Percentiles rank a stretch among this genome's conserved stretches.
These are phyloP conservation scores for Teratosphaeriaceae sp. DNA, from an alignment of 2,329 filamentous ascomycete species.

Conservation along the genomic window DNA sequence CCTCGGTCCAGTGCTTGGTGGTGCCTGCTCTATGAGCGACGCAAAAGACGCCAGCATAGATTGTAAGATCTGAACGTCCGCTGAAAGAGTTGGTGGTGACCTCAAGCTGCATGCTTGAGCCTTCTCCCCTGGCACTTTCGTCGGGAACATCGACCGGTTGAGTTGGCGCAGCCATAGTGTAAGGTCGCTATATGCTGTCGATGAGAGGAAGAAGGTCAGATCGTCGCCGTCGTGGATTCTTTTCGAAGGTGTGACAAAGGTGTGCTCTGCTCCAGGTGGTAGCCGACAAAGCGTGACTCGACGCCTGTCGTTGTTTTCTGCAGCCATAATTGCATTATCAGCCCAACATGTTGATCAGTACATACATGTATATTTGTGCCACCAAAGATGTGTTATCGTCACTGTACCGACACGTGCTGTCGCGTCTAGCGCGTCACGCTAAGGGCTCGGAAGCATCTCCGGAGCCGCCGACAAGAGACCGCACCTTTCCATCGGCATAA, in stretches of 20 bases:
- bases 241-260: conserved; percentile 66
- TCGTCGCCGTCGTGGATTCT: conserved; percentile 79
- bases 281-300: conserved; percentile 12
- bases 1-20: conserved; percentile 77
- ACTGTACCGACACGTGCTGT: no score
- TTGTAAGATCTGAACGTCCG: conserved; percentile 56
- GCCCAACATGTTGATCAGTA: neutral
- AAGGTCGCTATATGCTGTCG: conserved; percentile 79
- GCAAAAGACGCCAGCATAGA: conserved; percentile 59
- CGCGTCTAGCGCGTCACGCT: no score
- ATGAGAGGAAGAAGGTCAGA: conserved; percentile 71
- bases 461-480: no score
- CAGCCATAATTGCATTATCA: neutral
- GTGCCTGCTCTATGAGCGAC: conserved; percentile 65
- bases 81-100: conserved; percentile 44
- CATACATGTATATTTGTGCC: no score
- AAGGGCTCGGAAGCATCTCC: no score
- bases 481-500: no score
- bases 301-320: conserved; percentile 6
- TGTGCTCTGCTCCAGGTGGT: conserved; percentile 13
- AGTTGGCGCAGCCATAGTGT: conserved; percentile 84
- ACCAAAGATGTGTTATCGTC: no score
- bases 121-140: conserved; percentile 39
- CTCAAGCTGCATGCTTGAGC: conserved; percentile 24
- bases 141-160: conserved; percentile 77